Base-by-base conservation (phyloP, 192 early-diverging fungal species). In the Coemansia asiatica region DNA sequence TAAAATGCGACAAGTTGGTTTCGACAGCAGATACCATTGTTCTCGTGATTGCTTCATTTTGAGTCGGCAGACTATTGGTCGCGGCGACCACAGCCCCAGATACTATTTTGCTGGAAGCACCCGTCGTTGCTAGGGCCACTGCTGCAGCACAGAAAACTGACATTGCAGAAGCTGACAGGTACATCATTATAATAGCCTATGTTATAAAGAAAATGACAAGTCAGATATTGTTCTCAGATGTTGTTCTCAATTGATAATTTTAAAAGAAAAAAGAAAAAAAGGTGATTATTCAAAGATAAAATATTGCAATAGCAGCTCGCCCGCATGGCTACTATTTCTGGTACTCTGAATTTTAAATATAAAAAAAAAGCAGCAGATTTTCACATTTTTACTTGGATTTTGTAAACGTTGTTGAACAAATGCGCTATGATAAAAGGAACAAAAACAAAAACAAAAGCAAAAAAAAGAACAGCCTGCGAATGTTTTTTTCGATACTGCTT, bases 1-100 rank as follows among this genome's bases (percentile, higher is more conserved):
- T 29, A 51, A 72, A 66, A 23, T 57, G 69, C 46, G 75, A 78
- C 31, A 78, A 55, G 38, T 78, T 69, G n/a, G 67, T 38, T n/a
- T 78, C 76, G 46, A 71, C 56, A 21, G 38, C 67, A 4, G 58
- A 35, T 12, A 68, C 61, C 31, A 68, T 33, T 6, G 57, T 67
- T 50, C 50, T 56, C 35, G 48, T 64, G 53, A 60, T 22, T 10
- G 33, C 48, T 21, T 27, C 46, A 28, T 48, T 33, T 46, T 56
- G 31, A 5, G 56, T 58, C 18, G 21, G 23, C 56, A 49, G 15
- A 6, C 7, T 26, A 46, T 18, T 44, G 46, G 25, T 40, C 27
- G 40, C 22, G 16, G 38, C 60, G 18, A 40, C 8, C 19, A 23
- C 23, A 16, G 55, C 26, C 15, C 40, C 40, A 54, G 29, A 27